Conservation (phyloP, 192 early-diverging fungal genomes). For the Umbelopsis ramanniana region DNA sequence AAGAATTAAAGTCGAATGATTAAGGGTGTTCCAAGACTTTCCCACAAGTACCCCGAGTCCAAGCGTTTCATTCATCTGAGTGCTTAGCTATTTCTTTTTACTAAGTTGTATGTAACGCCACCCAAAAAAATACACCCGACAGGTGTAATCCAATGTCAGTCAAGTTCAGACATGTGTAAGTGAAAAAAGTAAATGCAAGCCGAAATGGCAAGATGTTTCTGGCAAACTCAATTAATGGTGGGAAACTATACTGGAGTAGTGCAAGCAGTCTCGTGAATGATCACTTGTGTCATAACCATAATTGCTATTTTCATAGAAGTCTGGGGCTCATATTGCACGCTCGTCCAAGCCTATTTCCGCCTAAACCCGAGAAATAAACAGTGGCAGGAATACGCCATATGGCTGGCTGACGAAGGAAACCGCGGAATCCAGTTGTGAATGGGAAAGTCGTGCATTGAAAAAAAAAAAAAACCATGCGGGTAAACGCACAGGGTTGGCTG, state of each 20-base stretch:
- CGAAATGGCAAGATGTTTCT: too few species aligned
- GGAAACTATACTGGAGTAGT: not conserved
- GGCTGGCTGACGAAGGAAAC: not conserved
- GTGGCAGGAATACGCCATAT: not conserved
- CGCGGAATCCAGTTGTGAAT: not conserved
- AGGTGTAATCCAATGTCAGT: not conserved
- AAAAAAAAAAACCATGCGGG: not conserved
- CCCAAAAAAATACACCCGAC: too few species aligned
- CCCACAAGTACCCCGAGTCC: too few species aligned
- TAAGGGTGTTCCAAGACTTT: too few species aligned
- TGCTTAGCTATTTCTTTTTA: too few species aligned
- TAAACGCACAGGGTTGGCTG: too few species aligned
- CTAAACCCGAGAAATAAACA: not conserved
- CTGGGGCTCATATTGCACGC: not conserved
- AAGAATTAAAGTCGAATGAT: too few species aligned
- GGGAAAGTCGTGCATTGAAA: constrained; percentile 5
- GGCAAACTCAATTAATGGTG: not conserved
- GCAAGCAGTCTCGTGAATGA: not conserved
- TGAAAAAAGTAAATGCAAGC: not conserved
- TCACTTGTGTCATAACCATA: not conserved
- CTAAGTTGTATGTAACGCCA: too few species aligned
- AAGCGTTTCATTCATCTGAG: too few species aligned
- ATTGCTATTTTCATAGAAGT: not conserved
- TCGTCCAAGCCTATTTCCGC: not conserved
- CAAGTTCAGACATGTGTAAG: not conserved